These are phyloP conservation scores for Oidium heveae DNA, from an alignment of 2,329 filamentous ascomycete species.

Conservation along the genomic window DNA sequence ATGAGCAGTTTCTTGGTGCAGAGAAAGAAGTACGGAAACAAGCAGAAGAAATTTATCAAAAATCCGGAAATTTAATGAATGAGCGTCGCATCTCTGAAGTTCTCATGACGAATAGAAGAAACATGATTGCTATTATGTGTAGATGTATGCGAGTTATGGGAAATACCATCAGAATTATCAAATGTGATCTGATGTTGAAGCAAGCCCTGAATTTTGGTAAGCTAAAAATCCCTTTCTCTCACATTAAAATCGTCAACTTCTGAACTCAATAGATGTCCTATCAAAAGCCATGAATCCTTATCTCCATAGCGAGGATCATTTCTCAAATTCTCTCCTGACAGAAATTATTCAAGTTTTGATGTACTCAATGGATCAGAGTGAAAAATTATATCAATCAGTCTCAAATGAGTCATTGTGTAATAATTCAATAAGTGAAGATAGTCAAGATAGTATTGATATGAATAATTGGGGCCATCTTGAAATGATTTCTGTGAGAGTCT, in stretches of 20 bases:
- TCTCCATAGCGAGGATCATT: background rate
- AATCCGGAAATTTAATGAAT: conserved; percentile 1
- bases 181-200: conserved; percentile 5
- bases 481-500: conserved; percentile 5
- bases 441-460: conserved; percentile 9
- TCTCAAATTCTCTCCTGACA: conserved; percentile 1
- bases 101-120: conserved; percentile 2
- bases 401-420: background rate
- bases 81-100: conserved; percentile 3
- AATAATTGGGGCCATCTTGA: conserved; percentile 5
- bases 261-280: conserved; percentile 1
- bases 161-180: conserved; percentile 4
- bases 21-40: conserved; percentile 8
- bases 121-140: conserved; percentile 4
- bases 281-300: background rate
- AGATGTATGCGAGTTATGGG: conserved; percentile 5
- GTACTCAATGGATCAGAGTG: conserved; percentile 6
- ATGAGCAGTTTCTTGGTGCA: conserved; percentile 25
- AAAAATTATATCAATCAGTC: conserved; percentile 3
- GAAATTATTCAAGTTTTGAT: conserved; percentile 1
- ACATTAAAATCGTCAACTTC: background rate
- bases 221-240: background rate
- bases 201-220: conserved; percentile 8
- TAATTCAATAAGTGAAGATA: conserved; percentile 5
- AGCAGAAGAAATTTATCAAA: conserved; percentile 3